Evolutionary conservation across 1,284 basidiomycete species (phyloP).

Genomic region (Tylopilus sp.): DNA sequence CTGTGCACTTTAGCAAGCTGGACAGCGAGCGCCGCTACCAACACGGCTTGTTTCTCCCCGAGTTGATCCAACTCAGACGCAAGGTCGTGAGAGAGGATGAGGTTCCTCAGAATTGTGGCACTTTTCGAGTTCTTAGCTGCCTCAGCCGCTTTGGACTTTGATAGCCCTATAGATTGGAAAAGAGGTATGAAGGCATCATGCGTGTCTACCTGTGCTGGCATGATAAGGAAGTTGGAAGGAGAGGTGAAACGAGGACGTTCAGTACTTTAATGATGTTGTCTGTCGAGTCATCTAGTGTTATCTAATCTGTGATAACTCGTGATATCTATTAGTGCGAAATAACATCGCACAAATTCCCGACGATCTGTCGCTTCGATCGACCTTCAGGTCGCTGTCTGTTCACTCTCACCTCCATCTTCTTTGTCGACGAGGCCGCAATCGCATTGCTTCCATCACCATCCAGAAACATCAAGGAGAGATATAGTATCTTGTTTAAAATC

Average conservation of each 20-base stretch:
- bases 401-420: slow-evolving; percentile 45
- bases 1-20: slow-evolving; percentile 55
- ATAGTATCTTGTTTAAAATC: slow-evolving; percentile 44
- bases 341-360: slow-evolving; percentile 52
- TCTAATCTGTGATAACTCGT: slow-evolving; percentile 14
- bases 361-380: slow-evolving; percentile 44
- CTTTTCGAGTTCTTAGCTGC: slow-evolving; percentile 79
- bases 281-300: slow-evolving; percentile 12
- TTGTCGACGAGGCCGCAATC: slow-evolving; percentile 34
- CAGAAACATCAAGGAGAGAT: slow-evolving; percentile 51
- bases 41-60: slow-evolving; percentile 79
- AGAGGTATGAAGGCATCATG: slow-evolving; percentile 44
- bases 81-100: slow-evolving; percentile 65
- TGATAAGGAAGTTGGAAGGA: background rate
- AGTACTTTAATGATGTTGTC: too few species aligned
- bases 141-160: slow-evolving; percentile 79
- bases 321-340: slow-evolving; percentile 38
- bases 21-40: slow-evolving; percentile 71
- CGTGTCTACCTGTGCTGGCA: slow-evolving; percentile 14
- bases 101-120: slow-evolving; percentile 66
- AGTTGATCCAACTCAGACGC: slow-evolving; percentile 41
- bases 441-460: slow-evolving; percentile 40
- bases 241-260: too few species aligned
- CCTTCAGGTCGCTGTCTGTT: slow-evolving; percentile 47
- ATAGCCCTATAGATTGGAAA: slow-evolving; percentile 81